Evolutionary conservation across 805 yeast genomes (phyloP), one percentile per base, ranked within the genome.

Genomic region (Nakazawaea peltata): DNA sequence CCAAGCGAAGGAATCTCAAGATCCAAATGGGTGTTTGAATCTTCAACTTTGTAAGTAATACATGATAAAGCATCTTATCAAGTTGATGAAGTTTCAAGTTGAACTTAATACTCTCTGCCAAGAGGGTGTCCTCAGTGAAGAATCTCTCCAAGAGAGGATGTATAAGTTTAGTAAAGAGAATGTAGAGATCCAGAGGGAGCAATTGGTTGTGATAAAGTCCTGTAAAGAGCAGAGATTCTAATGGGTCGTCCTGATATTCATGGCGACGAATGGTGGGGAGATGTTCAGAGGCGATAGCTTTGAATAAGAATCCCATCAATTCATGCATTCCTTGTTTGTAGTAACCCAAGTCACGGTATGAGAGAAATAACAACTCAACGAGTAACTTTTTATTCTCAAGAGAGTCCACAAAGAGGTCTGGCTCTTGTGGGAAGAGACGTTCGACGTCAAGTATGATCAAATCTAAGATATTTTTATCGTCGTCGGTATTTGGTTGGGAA

Each of bases 301-400:
- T 53, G 45, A 58, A 71, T 6, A 73, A 55, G 36, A 71, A 46
- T 1, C 77, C 79, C 34, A 66, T 51, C 4, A 72, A 52, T 46
- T 73, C 79, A 51, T 73, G 79, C 33, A 70, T 48, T 1, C 79
- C 79, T 47, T 73, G 79, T 41, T 63, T 66, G 41, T 68, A 68
- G 10, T 62, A 62, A 3, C 61, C 53, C 37, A 66, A 62, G 42
- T 69, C 61, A 49, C 67, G 69, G 39, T 72, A 57, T 74, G 75
- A 71, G 3, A 65, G 51, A 47, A 54, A 73, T 8, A 73, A 49
- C 3, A 71, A 48, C 40, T 65, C 66, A 21, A 69, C 59, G 19
- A 72, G 43, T n/a, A 34, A 31, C 19, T 39, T 33, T 29, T 50
- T 49, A 37, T 57, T 54, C 7, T 45, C 33, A 13, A 42, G 22